Conservation (phyloP, 2,329 filamentous ascomycete genomes). For the Alternaria alternata region DNA sequence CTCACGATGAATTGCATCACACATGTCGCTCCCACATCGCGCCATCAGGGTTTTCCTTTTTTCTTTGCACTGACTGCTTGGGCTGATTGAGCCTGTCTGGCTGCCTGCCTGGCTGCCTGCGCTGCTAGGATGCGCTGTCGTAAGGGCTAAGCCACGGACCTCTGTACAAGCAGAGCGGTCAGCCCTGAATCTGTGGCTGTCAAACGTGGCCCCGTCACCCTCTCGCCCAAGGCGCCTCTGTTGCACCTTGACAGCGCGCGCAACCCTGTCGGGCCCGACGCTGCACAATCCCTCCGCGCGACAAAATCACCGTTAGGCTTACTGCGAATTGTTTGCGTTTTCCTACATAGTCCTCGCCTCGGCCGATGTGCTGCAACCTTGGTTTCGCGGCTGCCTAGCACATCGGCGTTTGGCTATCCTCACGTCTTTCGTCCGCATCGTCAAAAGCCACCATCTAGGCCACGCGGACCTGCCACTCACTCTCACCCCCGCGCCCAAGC, state of each 20-base stretch:
- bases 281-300: slow-evolving; percentile 7
- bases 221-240: slow-evolving; percentile 22
- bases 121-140: slow-evolving; percentile 31
- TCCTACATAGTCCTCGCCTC: slow-evolving; percentile 21
- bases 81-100: slow-evolving; percentile 14
- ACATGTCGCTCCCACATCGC: slow-evolving; percentile 1
- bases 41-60: not conserved
- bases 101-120: not conserved
- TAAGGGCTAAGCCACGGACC: slow-evolving; percentile 35
- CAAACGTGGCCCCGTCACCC: slow-evolving; percentile 23
- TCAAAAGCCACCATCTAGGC: slow-evolving; percentile 6
- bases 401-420: slow-evolving; percentile 24
- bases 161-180: slow-evolving; percentile 34
- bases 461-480: slow-evolving; percentile 7
- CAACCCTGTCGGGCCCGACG: slow-evolving; percentile 10
- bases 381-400: slow-evolving; percentile 8
- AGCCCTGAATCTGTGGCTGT: slow-evolving; percentile 37
- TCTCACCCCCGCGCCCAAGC: slow-evolving; percentile 4
- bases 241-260: not conserved
- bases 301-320: slow-evolving; percentile 7
- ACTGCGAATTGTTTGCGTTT: slow-evolving; percentile 1
- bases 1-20: slow-evolving; percentile 29
- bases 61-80: slow-evolving; percentile 5
- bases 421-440: slow-evolving; percentile 18
- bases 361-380: slow-evolving; percentile 25